Conservation (phyloP, 192 early-diverging fungal species). For the Allomyces javanicus region DNA sequence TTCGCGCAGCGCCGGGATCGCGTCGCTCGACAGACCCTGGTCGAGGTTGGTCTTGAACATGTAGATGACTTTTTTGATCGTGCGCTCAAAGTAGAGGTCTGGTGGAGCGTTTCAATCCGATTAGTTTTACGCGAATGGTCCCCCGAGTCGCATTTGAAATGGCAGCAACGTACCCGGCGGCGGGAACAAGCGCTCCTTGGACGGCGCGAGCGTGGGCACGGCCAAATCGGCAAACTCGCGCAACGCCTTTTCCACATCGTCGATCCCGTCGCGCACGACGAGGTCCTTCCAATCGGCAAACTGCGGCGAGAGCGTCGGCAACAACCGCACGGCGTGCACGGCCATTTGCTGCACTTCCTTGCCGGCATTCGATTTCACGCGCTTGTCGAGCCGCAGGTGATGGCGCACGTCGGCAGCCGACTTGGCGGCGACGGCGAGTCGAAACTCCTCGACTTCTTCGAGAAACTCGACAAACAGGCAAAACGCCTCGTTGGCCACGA, state of each 20-base stretch:
- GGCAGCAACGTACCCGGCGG: constrained; percentile 25
- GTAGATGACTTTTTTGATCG: constrained; percentile 52
- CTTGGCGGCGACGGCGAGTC: constrained; percentile 52
- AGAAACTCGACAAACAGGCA: constrained; percentile 87
- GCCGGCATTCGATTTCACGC: constrained; percentile 42
- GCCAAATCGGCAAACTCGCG: constrained; percentile 30
- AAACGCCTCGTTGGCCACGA: constrained; percentile 70
- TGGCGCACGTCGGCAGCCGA: constrained; percentile 63
- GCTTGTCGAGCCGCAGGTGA: constrained; percentile 51
- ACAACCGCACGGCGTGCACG: constrained; percentile 56
- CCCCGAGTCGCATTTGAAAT: no score
- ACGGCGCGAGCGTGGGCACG: constrained; percentile 26
- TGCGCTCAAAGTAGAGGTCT: constrained; percentile 85
- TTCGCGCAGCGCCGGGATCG: constrained; percentile 35
- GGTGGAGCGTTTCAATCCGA: constrained; percentile 1
- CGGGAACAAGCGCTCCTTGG: constrained; percentile 24
- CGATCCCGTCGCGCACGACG: constrained; percentile 59
- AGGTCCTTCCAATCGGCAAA: constrained; percentile 82
- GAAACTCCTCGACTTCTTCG: constrained; percentile 83
- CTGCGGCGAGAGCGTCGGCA: constrained; percentile 52
- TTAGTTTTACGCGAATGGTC: background rate
- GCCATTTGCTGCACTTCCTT: constrained; percentile 52
- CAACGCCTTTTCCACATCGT: constrained; percentile 48
- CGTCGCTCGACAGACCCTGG: constrained; percentile 37
- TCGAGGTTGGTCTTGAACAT: constrained; percentile 60